Conservation (phyloP, 78 protist species). For the Creolimax fragrantissima region DNA sequence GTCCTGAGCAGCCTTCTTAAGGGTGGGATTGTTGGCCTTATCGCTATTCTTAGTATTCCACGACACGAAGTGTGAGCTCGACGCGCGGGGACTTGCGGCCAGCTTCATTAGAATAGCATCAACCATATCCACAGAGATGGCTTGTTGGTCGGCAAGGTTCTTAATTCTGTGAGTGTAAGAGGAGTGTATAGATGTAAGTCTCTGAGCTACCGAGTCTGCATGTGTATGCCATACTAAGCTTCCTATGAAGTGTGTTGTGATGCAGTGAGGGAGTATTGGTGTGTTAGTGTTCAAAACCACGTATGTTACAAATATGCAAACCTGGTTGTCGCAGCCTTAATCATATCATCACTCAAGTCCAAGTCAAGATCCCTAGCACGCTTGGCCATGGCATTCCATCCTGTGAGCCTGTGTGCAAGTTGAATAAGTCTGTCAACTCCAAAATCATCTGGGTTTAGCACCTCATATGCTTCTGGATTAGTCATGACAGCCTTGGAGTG, state of each 20-base stretch:
- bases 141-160: slow-evolving; percentile 30
- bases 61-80: neutral
- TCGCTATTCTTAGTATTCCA: neutral
- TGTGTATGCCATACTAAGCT: too few relatives aligned
- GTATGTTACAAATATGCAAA: neutral
- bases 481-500: slow-evolving; percentile 54
- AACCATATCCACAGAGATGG: neutral
- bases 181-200: too few relatives aligned
- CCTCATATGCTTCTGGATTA: neutral
- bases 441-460: slow-evolving; percentile 42
- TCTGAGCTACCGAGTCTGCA: too few relatives aligned
- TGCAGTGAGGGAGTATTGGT: neutral
- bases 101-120: slow-evolving; percentile 22
- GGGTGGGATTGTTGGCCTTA: neutral
- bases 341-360: slow-evolving; percentile 29
- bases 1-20: neutral
- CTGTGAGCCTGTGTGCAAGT: slow-evolving; percentile 58
- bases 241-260: too few relatives aligned
- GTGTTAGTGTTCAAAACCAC: neutral
- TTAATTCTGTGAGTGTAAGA: slow-evolving; percentile 29
- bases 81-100: slow-evolving; percentile 20
- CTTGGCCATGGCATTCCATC: slow-evolving; percentile 56
- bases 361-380: slow-evolving; percentile 28
- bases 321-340: slow-evolving; percentile 42
- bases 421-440: slow-evolving; percentile 46